Evolutionary conservation across 2,329 filamentous ascomycete genomes (phyloP).

Genomic region (Fusarium nisikadoi): DNA sequence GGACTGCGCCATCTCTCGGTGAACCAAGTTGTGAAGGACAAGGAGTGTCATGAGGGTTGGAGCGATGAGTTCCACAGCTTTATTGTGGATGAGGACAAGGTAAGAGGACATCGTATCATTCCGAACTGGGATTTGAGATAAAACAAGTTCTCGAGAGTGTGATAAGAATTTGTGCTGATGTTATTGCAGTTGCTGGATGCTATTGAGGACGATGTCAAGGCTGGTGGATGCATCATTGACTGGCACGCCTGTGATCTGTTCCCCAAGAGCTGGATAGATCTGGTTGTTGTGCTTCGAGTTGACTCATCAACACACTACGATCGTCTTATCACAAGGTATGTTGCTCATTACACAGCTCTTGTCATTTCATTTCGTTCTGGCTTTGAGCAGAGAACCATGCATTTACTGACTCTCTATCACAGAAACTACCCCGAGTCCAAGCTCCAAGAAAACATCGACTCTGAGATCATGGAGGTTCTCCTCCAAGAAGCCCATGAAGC

Average conservation of each 20-base stretch:
- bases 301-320: constrained; percentile 87
- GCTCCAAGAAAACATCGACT: constrained; percentile 94
- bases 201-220: constrained; percentile 81
- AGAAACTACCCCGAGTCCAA: constrained; percentile 88
- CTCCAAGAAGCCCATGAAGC: constrained; percentile 89
- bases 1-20: constrained; percentile 86
- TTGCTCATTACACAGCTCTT: background rate
- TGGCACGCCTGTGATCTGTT: constrained; percentile 99
- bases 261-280: constrained; percentile 91
- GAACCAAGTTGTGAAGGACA: constrained; percentile 91
- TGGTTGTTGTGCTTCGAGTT: constrained; percentile 90
- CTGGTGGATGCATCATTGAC: constrained; percentile 90
- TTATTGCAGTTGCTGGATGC: constrained; percentile 78
- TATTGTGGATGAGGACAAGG: constrained; percentile 97
- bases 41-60: constrained; percentile 86
- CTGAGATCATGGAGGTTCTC: constrained; percentile 96
- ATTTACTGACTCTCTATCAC: background rate
- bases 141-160: background rate
- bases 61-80: constrained; percentile 87
- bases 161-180: constrained; percentile 7
- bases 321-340: constrained; percentile 76
- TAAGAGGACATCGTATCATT: constrained; percentile 49
- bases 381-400: background rate
- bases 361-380: background rate
- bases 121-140: background rate